These are phyloP conservation scores for Brachypodium distachyon DNA, from an alignment of 202 grass and related monocot genomes.

Conservation along the genomic window DNA sequence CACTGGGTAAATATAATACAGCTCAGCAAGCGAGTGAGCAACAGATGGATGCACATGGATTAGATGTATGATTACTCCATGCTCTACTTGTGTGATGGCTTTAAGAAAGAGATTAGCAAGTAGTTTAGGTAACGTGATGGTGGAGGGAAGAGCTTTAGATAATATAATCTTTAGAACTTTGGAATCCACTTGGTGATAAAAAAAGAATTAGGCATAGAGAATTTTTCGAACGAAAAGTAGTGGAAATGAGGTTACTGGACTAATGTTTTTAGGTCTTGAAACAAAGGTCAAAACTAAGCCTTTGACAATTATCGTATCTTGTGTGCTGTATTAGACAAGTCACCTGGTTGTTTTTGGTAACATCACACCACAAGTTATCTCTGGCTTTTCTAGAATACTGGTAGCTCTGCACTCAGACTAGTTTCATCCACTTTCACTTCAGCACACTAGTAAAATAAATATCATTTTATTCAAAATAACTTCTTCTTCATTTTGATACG, in stretches of 20 bases:
- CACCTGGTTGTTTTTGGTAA: conserved; percentile 30
- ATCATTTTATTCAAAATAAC: background rate
- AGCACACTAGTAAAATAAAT: conserved; percentile 11
- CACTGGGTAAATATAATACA: conserved; percentile 29
- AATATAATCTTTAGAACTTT: conserved; percentile 45
- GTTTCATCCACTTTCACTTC: background rate
- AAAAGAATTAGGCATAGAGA: conserved; percentile 18
- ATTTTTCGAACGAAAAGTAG: conserved; percentile 30
- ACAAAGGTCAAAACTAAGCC: conserved; percentile 56
- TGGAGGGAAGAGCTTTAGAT: conserved; percentile 37
- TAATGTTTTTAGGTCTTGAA: conserved; percentile 37
- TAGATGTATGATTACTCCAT: conserved; percentile 47
- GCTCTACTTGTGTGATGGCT: conserved; percentile 30
- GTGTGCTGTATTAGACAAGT: conserved; percentile 25
- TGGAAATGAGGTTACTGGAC: conserved; percentile 37
- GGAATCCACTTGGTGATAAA: conserved; percentile 41
- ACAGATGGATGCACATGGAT: conserved; percentile 56
- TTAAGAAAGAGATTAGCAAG: conserved; percentile 51
- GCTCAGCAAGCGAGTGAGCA: conserved; percentile 24
- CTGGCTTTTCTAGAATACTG: conserved; percentile 30
- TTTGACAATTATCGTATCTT: conserved; percentile 45
- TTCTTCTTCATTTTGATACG: background rate
- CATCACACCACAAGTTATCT: conserved; percentile 39
- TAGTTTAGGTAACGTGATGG: conserved; percentile 47
- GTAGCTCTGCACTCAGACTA: conserved; percentile 21